phyloP scores from a whole-genome alignment of 495 filamentous ascomycete species.

The Penicillium coprophilum region DNA sequence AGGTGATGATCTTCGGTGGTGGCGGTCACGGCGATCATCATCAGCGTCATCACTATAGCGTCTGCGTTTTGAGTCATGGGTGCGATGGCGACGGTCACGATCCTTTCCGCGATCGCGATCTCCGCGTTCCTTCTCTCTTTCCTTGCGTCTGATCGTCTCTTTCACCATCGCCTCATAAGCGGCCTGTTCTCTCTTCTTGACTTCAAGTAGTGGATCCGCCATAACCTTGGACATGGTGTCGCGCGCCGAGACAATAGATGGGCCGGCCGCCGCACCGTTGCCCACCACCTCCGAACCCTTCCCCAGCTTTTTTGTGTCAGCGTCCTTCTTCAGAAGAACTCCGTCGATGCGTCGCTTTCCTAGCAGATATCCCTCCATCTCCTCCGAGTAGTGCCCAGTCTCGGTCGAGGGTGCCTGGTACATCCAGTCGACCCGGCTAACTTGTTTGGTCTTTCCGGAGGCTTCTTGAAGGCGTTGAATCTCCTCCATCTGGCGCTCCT shows the following conservation, averaged over 20 bases:
- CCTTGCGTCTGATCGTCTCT: constrained; percentile 69
- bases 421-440: constrained; percentile 95
- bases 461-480: constrained; percentile 87
- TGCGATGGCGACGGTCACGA: constrained; percentile 22
- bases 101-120: constrained; percentile 27
- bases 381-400: constrained; percentile 78
- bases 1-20: constrained; percentile 25
- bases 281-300: constrained; percentile 71
- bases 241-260: constrained; percentile 60
- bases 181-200: constrained; percentile 89
- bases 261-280: constrained; percentile 57
- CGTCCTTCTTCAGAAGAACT: constrained; percentile 75
- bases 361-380: constrained; percentile 90
- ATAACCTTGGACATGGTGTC: constrained; percentile 82
- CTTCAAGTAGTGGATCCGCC: constrained; percentile 85
- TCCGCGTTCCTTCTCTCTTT: constrained; percentile 61
- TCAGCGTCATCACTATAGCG: constrained; percentile 31
- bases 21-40: constrained; percentile 31
- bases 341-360: constrained; percentile 88
- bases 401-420: constrained; percentile 84
- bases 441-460: constrained; percentile 71
- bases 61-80: constrained; percentile 29
- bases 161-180: constrained; percentile 88
- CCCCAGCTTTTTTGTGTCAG: constrained; percentile 71
- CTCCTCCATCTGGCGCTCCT: constrained; percentile 91